These are phyloP conservation scores for Pholiota molesta DNA, from an alignment of 768 basidiomycete genomes.

Conservation along the genomic window DNA sequence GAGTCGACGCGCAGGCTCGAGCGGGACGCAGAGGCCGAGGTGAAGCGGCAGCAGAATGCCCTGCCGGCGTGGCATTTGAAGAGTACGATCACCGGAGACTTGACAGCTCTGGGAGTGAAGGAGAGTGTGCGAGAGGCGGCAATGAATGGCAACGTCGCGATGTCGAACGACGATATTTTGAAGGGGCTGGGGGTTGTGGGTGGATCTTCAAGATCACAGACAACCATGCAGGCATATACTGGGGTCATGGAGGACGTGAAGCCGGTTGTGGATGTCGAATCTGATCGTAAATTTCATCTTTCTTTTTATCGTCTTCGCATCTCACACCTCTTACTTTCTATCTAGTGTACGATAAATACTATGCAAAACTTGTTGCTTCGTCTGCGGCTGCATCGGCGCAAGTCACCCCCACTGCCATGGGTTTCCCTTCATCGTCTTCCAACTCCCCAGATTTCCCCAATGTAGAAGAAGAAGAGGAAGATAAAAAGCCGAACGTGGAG, in stretches of 20 bases:
- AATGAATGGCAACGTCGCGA: conserved; percentile 27
- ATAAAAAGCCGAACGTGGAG: conserved; percentile 66
- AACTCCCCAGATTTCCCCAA: conserved; percentile 51
- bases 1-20: conserved; percentile 73
- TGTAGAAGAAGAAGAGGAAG: conserved; percentile 56
- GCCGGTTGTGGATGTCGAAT: conserved; percentile 55
- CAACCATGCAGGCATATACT: conserved; percentile 10
- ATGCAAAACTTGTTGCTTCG: conserved; percentile 73
- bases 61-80: conserved; percentile 95
- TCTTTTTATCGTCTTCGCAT: neutral
- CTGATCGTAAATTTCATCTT: conserved; percentile 58
- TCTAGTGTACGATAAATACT: conserved; percentile 81
- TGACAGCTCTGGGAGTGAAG: conserved; percentile 84
- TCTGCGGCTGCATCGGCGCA: conserved; percentile 55
- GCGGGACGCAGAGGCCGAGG: conserved; percentile 79
- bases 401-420: conserved; percentile 62
- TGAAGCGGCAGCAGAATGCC: conserved; percentile 88
- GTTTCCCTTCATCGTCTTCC: conserved; percentile 37
- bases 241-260: conserved; percentile 34
- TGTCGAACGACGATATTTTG: conserved; percentile 73
- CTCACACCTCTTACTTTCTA: conserved; percentile 1
- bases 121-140: conserved; percentile 62
- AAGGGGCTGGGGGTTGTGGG: conserved; percentile 67
- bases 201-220: conserved; percentile 25
- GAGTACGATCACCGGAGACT: conserved; percentile 92